Base-by-base conservation (phyloP, 208 protist genomes). In the Jaenimonas drosophilae region DNA sequence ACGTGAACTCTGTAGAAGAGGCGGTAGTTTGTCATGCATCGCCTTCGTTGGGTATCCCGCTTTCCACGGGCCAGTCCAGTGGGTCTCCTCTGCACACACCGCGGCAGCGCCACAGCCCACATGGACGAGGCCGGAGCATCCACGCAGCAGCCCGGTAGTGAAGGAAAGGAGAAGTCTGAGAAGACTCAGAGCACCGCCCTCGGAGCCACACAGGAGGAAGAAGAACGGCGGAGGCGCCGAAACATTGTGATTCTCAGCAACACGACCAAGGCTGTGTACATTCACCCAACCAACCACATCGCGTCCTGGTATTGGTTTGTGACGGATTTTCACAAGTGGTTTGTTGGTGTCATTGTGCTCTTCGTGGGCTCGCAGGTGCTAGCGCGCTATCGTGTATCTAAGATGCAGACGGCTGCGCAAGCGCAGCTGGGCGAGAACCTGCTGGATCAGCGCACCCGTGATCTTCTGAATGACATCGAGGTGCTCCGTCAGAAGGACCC, bases 301-400 rank as follows among this genome's bases (percentile, higher is more conserved):
- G 79, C 84, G 20, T 82, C 76, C 2, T 92, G 84, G 80, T 88
- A 87, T 50, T 92, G 84, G 80, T 88, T 87, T 50, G 54, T 87
- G 31, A 89, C 84, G 0, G 76, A 88, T 58, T 84, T 87, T 30
- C 77, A 88, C 58, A 88, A 84, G 61, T 92, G 76, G 69, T 89
- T 87, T 36, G 50, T 86, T 19, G 75, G 76, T 23, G 43, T 86
- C 19, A 55, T 86, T 14, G 70, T 87, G 41, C 43, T 89, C 12
- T 92, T 89, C 58, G 74, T 88, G 9, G 76, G 76, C 21, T 71
- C 72, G 9, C 84, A 92, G 54, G 69, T 92, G 12, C 52, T 89
- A 2, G 78, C 73, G 21, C 76, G 84, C 9, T 92, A 87, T 49
- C 79, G 84, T 14, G 48, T 85, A 7, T 59, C 76, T 14, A 85